Conservation (phyloP, 140 eudicot species). For the Ambrosia hybrid region DNA sequence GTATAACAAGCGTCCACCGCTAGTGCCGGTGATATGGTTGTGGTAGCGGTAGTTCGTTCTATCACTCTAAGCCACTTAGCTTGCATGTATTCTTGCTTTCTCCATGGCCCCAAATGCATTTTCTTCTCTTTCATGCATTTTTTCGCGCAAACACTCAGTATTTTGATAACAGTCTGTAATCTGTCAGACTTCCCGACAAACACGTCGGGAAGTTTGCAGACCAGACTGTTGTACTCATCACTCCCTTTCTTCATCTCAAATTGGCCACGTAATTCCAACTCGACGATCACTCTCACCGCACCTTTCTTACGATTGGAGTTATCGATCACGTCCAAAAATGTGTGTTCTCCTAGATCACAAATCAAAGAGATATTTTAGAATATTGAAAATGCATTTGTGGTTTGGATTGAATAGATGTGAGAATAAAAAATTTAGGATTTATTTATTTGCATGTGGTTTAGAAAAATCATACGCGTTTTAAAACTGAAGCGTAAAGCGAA, state of each 20-base stretch:
- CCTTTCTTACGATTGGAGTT: slow-evolving; percentile 54
- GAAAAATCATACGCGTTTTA: too few relatives aligned
- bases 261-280: slow-evolving; percentile 65
- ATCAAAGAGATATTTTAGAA: slow-evolving; percentile 6
- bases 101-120: slow-evolving; percentile 97
- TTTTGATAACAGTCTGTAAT: slow-evolving; percentile 45
- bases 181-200: slow-evolving; percentile 76
- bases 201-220: slow-evolving; percentile 61
- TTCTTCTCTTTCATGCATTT: slow-evolving; percentile 85
- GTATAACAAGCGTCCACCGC: slow-evolving; percentile 24
- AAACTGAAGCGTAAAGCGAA: too few relatives aligned
- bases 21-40: background rate
- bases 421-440: too few relatives aligned
- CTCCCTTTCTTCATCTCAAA: slow-evolving; percentile 82
- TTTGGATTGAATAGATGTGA: slow-evolving; percentile 2
- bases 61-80: slow-evolving; percentile 76
- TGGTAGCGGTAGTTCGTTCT: slow-evolving; percentile 38
- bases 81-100: slow-evolving; percentile 79
- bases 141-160: slow-evolving; percentile 62
- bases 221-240: slow-evolving; percentile 68
- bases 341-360: slow-evolving; percentile 69
- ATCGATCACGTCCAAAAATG: slow-evolving; percentile 76
- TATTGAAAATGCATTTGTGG: slow-evolving; percentile 15
- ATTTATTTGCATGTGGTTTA: too few relatives aligned
- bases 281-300: slow-evolving; percentile 65